These are phyloP conservation scores for Carex arenaria DNA, from an alignment of 202 grass and related monocot species.

Conservation along the genomic window DNA sequence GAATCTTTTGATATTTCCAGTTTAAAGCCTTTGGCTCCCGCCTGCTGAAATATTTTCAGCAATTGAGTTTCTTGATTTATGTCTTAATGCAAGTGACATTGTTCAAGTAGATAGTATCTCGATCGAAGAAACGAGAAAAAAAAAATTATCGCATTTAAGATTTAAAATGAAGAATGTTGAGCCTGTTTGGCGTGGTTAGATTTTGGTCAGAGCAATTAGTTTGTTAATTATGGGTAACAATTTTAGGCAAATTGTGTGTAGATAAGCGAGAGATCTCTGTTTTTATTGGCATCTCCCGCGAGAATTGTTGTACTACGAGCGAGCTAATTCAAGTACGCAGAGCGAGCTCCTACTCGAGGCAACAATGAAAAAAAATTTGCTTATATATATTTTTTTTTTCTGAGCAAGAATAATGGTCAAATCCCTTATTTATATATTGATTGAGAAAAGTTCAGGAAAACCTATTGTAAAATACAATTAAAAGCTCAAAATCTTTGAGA, in stretches of 20 bases:
- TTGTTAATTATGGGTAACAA: neutral
- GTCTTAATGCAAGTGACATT: conserved; percentile 6
- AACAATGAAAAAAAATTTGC: neutral
- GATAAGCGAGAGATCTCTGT: conserved; percentile 18
- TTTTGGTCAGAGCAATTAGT: conserved; percentile 1
- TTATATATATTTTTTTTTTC: neutral
- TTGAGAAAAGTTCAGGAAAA: no score
- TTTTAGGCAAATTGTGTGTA: conserved; percentile 10
- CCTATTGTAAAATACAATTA: no score
- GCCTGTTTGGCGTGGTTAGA: neutral
- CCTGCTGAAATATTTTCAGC: conserved; percentile 4
- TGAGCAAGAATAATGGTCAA: no score
- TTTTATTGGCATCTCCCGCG: conserved; percentile 26
- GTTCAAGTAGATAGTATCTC: conserved; percentile 17
- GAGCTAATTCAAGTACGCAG: neutral
- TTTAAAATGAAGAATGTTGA: conserved; percentile 16
- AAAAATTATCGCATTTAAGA: neutral
- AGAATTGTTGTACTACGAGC: neutral
- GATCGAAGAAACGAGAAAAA: conserved; percentile 1
- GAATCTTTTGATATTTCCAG: conserved; percentile 80
- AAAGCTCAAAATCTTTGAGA: no score
- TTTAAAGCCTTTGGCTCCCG: conserved; percentile 36
- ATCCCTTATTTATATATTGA: no score
- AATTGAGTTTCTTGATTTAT: conserved; percentile 17
- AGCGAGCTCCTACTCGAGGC: neutral